These are phyloP conservation scores for Magnusiomyces sp. DNA, from an alignment of 1,139 yeast genomes.

Conservation along the genomic window DNA sequence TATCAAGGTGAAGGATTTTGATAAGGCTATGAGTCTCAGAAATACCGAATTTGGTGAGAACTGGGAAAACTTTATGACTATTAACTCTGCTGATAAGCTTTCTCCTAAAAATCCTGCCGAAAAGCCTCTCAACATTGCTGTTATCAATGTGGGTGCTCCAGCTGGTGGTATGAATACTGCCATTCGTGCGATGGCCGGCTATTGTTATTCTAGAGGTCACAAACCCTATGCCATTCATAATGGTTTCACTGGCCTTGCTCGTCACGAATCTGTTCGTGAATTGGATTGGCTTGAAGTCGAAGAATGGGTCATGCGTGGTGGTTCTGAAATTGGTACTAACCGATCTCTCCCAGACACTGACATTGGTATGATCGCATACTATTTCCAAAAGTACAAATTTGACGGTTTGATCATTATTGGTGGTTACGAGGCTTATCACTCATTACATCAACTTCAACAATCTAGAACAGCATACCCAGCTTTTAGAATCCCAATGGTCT, in stretches of 20 bases:
- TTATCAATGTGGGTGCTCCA: slow-evolving; percentile 92
- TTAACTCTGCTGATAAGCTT: slow-evolving; percentile 62
- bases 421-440: slow-evolving; percentile 87
- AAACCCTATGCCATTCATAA: slow-evolving; percentile 78
- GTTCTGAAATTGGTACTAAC: slow-evolving; percentile 93
- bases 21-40: slow-evolving; percentile 75
- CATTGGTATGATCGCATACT: slow-evolving; percentile 80
- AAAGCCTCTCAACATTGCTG: slow-evolving; percentile 58
- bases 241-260: slow-evolving; percentile 84
- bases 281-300: slow-evolving; percentile 81
- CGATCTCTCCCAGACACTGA: slow-evolving; percentile 75
- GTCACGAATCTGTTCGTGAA: slow-evolving; percentile 68
- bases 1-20: slow-evolving; percentile 68
- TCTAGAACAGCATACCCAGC: slow-evolving; percentile 75
- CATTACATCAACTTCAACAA: slow-evolving; percentile 68
- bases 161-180: slow-evolving; percentile 96
- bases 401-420: slow-evolving; percentile 88
- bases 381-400: slow-evolving; percentile 74
- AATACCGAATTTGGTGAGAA: slow-evolving; percentile 84
- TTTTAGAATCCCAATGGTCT: slow-evolving; percentile 87
- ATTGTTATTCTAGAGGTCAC: slow-evolving; percentile 88
- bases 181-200: slow-evolving; percentile 81
- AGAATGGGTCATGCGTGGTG: slow-evolving; percentile 87
- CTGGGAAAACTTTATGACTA: slow-evolving; percentile 58
- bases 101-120: slow-evolving; percentile 34